Conservation (phyloP, 306 rosid genomes). For the Gynostemma pentaphyllum region DNA sequence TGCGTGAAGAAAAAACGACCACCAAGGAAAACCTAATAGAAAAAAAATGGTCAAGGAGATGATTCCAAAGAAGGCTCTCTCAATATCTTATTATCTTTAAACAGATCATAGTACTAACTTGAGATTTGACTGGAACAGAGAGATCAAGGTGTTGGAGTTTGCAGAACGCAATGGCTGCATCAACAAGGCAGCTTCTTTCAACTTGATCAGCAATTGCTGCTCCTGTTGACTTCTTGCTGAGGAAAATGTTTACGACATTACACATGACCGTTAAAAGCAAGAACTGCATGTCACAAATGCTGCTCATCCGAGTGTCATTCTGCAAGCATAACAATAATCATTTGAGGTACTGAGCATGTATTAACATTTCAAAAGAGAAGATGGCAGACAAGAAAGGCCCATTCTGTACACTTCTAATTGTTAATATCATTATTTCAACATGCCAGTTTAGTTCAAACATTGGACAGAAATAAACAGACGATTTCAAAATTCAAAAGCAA, state of each 20-base stretch:
- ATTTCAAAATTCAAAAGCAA: neutral
- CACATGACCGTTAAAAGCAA: constrained; percentile 71
- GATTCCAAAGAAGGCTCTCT: neutral
- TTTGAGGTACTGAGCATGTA: neutral
- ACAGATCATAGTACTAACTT: constrained; percentile 39
- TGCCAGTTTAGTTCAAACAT: neutral
- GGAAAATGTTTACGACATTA: constrained; percentile 44
- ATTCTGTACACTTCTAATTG: neutral
- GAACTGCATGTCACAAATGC: constrained; percentile 64
- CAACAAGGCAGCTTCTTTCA: constrained; percentile 70
- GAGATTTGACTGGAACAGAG: constrained; percentile 49
- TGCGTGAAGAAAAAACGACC: neutral
- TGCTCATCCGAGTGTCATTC: constrained; percentile 44
- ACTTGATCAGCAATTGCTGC: constrained; percentile 38
- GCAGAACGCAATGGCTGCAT: constrained; percentile 77
- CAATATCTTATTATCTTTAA: constrained; percentile 8
- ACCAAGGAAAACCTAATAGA: neutral
- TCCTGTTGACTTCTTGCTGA: constrained; percentile 43
- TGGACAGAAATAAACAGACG: neutral
- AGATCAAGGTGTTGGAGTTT: constrained; percentile 80
- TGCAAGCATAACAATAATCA: constrained; percentile 30
- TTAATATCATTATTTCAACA: neutral
- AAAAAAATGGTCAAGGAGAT: neutral
- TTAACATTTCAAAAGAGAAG: neutral
- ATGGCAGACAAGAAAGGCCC: constrained; percentile 13